phyloP scores from a whole-genome alignment of 371 early-diverging fungal genomes.

The Mucor indicus region DNA sequence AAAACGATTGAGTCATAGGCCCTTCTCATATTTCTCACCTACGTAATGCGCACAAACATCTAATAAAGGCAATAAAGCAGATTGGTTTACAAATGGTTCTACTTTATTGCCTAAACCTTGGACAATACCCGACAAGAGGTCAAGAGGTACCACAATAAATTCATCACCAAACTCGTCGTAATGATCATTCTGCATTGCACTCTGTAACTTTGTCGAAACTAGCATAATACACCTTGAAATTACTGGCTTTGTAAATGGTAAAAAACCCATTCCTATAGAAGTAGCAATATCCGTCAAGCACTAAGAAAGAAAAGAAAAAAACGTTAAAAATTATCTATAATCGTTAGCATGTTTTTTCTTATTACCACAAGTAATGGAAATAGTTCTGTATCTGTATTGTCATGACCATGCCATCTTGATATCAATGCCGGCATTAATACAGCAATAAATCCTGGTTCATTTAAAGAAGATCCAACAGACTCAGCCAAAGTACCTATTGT shows the following conservation, averaged over 20 bases:
- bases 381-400: slow-evolving; percentile 80
- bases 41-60: slow-evolving; percentile 73
- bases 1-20: not conserved
- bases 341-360: not conserved
- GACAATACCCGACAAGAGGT: slow-evolving; percentile 85
- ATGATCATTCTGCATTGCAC: slow-evolving; percentile 40
- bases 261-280: slow-evolving; percentile 81
- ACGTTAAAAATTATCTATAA: not conserved
- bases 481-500: slow-evolving; percentile 93
- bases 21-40: slow-evolving; percentile 11
- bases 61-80: slow-evolving; percentile 68
- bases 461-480: slow-evolving; percentile 78
- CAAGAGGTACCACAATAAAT: slow-evolving; percentile 88
- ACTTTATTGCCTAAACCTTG: slow-evolving; percentile 80
- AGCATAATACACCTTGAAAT: slow-evolving; percentile 85
- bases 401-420: slow-evolving; percentile 73
- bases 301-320: slow-evolving; percentile 21
- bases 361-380: slow-evolving; percentile 88
- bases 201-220: slow-evolving; percentile 62
- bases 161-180: slow-evolving; percentile 73
- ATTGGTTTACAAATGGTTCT: slow-evolving; percentile 65
- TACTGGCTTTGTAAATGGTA: slow-evolving; percentile 76
- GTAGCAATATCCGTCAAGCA: slow-evolving; percentile 87
- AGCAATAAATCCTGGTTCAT: slow-evolving; percentile 70
- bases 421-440: slow-evolving; percentile 84